Conservation (phyloP, 2,329 filamentous ascomycete genomes). For the Akanthomyces lecanii region DNA sequence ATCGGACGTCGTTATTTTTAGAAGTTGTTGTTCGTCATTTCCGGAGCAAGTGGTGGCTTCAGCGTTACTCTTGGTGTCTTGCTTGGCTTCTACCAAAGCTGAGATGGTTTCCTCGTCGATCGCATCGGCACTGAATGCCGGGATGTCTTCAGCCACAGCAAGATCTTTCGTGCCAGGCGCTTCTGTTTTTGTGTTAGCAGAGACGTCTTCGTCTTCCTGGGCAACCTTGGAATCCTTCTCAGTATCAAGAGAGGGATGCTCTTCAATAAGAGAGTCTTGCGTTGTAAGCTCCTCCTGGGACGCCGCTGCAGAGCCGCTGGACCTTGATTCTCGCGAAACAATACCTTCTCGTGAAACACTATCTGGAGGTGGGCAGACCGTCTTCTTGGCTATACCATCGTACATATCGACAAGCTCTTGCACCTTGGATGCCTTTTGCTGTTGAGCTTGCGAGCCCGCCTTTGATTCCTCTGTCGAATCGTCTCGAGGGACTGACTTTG, state of each 20-base stretch:
- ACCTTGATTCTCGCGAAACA: background rate
- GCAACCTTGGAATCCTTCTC: background rate
- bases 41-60: background rate
- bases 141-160: background rate
- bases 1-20: background rate
- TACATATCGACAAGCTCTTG: slow-evolving; percentile 48
- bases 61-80: background rate
- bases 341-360: background rate
- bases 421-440: slow-evolving; percentile 40
- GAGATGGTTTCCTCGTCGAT: background rate
- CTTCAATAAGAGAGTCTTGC: background rate
- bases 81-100: no score
- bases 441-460: background rate
- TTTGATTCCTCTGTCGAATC: background rate
- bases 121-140: background rate
- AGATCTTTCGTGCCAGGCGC: background rate
- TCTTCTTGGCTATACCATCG: slow-evolving; percentile 38
- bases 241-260: background rate
- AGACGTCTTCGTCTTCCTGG: background rate
- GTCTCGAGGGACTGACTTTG: background rate
- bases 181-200: no score
- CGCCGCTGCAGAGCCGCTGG: background rate
- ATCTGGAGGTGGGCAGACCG: background rate
- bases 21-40: background rate
- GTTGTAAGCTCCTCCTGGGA: background rate